Base-by-base conservation (phyloP, 2,329 filamentous ascomycete genomes). In the Trichoderma lentiforme region DNA sequence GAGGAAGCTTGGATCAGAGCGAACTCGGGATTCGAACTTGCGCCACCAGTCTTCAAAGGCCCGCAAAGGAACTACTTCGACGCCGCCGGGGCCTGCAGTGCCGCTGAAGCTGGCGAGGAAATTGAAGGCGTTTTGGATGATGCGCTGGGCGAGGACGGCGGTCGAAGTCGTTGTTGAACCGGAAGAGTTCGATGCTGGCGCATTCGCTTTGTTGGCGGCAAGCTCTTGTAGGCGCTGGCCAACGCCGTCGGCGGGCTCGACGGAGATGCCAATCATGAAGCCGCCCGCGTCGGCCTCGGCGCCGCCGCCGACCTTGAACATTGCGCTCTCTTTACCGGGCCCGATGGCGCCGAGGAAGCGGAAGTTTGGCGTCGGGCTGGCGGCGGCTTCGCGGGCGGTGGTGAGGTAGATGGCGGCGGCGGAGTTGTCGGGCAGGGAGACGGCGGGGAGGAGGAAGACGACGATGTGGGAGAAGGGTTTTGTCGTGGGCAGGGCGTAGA, bases 31-130 rank as follows among this genome's bases (percentile, higher is more conserved):
- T 84, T 99, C 95, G 83, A 99, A 99, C 82, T 98, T 98, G 73
- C 86, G 88, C 96, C 97, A 99, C 96, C 97, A 99, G 72, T 97
- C 94, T 83, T 97, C 92, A 80, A 99, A 99, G 6, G 93, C 93
- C 83, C 93, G 96, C 74, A 99, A 83, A n/a, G 96, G 95, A 28
- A 99, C 93, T 14, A 97, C 92, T 80, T 98, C 95, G 60, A 92
- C 88, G 0, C 92, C 92, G 2, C 85, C 87, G 30, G 84, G 83
- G 3, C 86, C 86, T 2, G 85, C 85, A 71, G 87, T 87, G 47
- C 90, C 89, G 73, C 92, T 93, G 84, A 97, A 98, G 77, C 94
- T 92, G 4, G 95, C 90, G 71, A 99, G 85, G 80, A 97, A 98
- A 82, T 99, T 98, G 82, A 98, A 99, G 15, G 95, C 96, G 81